Evolutionary conservation across 1,284 basidiomycete species (phyloP).

Genomic region (Lentinus polychrous): DNA sequence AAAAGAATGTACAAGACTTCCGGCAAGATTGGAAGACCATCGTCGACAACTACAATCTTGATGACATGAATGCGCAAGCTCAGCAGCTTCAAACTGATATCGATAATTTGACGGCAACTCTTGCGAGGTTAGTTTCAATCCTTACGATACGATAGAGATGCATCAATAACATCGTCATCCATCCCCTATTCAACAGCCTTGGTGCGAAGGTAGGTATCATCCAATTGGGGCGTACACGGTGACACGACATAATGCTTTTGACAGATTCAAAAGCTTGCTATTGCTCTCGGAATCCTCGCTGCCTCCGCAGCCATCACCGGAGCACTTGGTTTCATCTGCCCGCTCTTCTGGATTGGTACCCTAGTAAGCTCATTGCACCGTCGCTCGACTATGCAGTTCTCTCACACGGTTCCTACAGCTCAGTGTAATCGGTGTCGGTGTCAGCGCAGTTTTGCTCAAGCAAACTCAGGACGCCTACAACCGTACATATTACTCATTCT

Average conservation of each 20-base stretch:
- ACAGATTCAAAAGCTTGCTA: neutral
- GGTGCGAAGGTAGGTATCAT: too few species aligned
- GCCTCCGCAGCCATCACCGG: neutral
- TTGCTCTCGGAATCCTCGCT: neutral
- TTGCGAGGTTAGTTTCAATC: neutral
- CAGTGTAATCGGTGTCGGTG: too few species aligned
- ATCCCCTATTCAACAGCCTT: too few species aligned
- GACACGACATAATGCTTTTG: neutral
- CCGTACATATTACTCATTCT: too few species aligned
- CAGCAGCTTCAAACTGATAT: neutral
- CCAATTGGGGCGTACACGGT: neutral
- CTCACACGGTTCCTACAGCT: too few species aligned
- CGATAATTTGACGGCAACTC: neutral
- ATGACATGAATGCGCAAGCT: neutral
- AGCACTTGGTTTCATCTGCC: neutral
- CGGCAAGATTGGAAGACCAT: neutral
- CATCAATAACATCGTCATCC: too few species aligned
- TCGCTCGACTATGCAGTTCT: too few species aligned
- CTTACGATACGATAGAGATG: neutral
- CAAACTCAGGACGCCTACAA: too few species aligned
- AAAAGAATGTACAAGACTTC: neutral
- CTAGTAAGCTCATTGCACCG: neutral
- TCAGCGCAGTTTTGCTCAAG: too few species aligned
- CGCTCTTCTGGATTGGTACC: neutral
- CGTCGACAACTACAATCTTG: constrained; percentile 2